phyloP scores from a whole-genome alignment of 2,329 filamentous ascomycete species.

The Exutisphaerella laricina region DNA sequence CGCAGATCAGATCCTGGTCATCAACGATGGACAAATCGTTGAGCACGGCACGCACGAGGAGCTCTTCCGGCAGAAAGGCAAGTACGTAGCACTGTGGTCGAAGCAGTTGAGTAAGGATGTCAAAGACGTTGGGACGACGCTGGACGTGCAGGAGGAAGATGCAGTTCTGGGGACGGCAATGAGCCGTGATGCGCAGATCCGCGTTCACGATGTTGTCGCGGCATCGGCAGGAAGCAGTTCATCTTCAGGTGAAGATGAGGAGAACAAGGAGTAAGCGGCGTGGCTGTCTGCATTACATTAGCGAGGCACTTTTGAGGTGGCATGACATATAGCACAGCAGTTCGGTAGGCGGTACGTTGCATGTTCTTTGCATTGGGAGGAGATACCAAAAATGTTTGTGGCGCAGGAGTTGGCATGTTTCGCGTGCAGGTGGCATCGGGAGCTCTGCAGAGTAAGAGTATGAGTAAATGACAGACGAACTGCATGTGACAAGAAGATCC shows the following conservation, averaged over 20 bases:
- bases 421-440: not conserved
- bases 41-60: conserved; percentile 72
- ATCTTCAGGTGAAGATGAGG: not conserved
- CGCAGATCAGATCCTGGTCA: conserved; percentile 72
- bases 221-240: not conserved
- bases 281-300: not conserved
- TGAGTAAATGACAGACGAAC: no score
- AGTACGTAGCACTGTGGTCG: conserved; percentile 32
- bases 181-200: conserved; percentile 1
- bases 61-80: conserved; percentile 48
- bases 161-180: not conserved
- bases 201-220: not conserved
- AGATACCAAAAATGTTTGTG: not conserved
- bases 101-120: conserved; percentile 29
- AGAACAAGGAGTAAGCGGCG: not conserved
- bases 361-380: not conserved
- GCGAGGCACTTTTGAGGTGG: not conserved
- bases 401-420: not conserved
- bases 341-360: not conserved
- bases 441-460: no score
- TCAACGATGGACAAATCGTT: conserved; percentile 63
- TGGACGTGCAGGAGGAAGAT: conserved; percentile 3
- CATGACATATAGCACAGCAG: not conserved
- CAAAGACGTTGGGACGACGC: conserved; percentile 2
- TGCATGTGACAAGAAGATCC: no score